Base-by-base conservation (phyloP, 2,329 filamentous ascomycete genomes). In the Setomelanomma holmii region DNA sequence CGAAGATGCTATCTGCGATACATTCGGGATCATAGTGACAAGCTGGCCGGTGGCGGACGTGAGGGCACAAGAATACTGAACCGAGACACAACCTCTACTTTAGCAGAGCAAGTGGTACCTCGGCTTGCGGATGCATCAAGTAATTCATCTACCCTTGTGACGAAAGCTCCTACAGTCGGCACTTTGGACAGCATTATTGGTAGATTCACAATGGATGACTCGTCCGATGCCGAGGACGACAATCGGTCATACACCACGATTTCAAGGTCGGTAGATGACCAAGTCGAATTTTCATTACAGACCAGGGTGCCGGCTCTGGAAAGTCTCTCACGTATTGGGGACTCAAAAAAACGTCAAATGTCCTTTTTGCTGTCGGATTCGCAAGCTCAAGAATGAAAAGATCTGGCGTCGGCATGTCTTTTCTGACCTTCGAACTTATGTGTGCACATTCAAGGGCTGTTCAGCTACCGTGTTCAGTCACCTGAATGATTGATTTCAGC, bases 1-100 rank as follows among this genome's bases (percentile, higher is more conserved):
- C 46, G 61, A 2, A 49, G 61, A 20, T 58, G 55, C 10, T 65
- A 63, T 41, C 45, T 64, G 12, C 53, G 49, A 16, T 64, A 64
- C 42, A 56, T 56, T 8, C 51, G 39, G 19, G 56, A 64, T 30
- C 61, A 64, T 21, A 53, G 45, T 8, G 50, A 58, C 3, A 57
- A 50, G 17, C 40, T 63, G 12, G 59, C 56, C 19, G 44, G 39
- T 21, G 40, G 33, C 38, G 22, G 21, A 14, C 17, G 17, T 12
- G 5, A 24, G 5, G 14, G 27, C 11, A 41, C 5, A 14, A 44
- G 14, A 40, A 53, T 6, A 8, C 30, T 2, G 34, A 17, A 11
- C 10, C 42, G 6, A 27, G n/a, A n/a, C 45, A 34, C 14, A 10
- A 30, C 4, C 5, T 38, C 30, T 30, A n/a, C n/a, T n/a, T n/a